phyloP scores from a whole-genome alignment of 2,329 filamentous ascomycete genomes.

The Trichoderma sp. region DNA sequence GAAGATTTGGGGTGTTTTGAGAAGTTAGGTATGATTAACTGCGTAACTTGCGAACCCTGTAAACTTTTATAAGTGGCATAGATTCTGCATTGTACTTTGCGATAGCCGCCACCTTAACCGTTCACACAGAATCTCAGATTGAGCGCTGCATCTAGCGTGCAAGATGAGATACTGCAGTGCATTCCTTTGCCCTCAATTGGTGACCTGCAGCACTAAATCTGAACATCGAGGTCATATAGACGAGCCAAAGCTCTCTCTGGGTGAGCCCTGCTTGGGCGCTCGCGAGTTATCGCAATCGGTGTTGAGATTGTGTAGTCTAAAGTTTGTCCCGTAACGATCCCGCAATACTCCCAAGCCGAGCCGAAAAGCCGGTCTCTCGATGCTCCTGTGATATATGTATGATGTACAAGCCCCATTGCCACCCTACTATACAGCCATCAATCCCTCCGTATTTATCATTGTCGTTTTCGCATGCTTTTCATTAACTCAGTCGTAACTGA shows the following conservation, averaged over 20 bases:
- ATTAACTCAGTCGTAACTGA: conserved; percentile 12
- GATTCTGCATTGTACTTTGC: not conserved
- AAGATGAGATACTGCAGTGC: not conserved
- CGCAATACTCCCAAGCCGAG: conserved; percentile 20
- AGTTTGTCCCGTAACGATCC: conserved; percentile 13
- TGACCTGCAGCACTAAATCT: not conserved
- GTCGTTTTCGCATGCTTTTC: not conserved
- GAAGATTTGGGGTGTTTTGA: not conserved
- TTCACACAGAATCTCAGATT: not conserved
- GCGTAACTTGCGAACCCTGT: not conserved
- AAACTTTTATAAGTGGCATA: not conserved
- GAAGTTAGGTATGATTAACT: not conserved
- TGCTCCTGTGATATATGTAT: conserved; percentile 18
- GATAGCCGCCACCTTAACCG: not conserved
- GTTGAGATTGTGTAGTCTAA: conserved; percentile 22
- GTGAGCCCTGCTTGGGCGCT: not conserved
- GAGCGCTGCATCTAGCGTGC: not conserved
- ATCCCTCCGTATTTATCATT: not conserved
- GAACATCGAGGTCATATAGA: not conserved
- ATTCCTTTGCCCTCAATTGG: not conserved
- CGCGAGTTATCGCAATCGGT: not conserved
- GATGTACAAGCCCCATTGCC: conserved; percentile 19
- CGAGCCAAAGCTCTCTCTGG: not conserved
- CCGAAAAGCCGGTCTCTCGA: conserved; percentile 16
- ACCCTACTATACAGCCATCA: conserved; percentile 19